Evolutionary conservation across 2,329 filamentous ascomycete species (phyloP).

Genomic region (Penicillium sclerotiorum): DNA sequence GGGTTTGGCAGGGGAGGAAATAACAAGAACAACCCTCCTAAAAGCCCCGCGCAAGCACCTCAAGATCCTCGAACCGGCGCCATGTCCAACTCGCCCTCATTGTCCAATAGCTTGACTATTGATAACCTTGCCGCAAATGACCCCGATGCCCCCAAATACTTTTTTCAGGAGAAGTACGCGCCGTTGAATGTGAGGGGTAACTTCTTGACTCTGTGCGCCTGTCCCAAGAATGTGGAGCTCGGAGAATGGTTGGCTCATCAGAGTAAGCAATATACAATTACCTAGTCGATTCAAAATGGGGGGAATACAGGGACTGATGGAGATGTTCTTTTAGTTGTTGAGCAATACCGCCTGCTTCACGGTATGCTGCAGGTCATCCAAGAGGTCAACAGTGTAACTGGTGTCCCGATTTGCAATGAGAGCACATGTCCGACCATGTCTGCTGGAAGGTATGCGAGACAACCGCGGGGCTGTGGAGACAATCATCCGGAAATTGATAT

Average conservation of each 20-base stretch:
- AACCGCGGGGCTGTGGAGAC: constrained; percentile 18
- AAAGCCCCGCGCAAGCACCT: constrained; percentile 36
- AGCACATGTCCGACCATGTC: constrained; percentile 89
- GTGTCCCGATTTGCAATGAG: constrained; percentile 78
- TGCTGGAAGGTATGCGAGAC: constrained; percentile 75
- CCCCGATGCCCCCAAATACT: constrained; percentile 51
- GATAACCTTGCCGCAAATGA: constrained; percentile 43
- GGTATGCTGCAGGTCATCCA: constrained; percentile 88
- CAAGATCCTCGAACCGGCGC: constrained; percentile 33
- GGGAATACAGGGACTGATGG: too few relatives aligned
- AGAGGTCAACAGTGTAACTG: constrained; percentile 76
- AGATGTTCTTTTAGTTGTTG: too few relatives aligned
- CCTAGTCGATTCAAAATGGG: background rate
- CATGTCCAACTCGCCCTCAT: constrained; percentile 44
- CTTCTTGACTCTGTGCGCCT: constrained; percentile 92
- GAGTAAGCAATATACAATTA: constrained; percentile 58
- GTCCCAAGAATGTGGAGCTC: constrained; percentile 89
- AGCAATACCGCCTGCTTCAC: constrained; percentile 86
- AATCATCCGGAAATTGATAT: constrained; percentile 3
- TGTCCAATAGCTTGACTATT: constrained; percentile 39
- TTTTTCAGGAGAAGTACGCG: constrained; percentile 59
- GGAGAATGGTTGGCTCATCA: constrained; percentile 97
- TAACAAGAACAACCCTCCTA: constrained; percentile 48
- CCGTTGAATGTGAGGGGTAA: constrained; percentile 95
- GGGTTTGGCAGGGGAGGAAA: constrained; percentile 52